A percentile compares a stretch with the other conserved stretches of the same genome.
Evolutionary conservation across 352 stramenopile genomes (phyloP).

Genomic region (Phytopythium helicoides): DNA sequence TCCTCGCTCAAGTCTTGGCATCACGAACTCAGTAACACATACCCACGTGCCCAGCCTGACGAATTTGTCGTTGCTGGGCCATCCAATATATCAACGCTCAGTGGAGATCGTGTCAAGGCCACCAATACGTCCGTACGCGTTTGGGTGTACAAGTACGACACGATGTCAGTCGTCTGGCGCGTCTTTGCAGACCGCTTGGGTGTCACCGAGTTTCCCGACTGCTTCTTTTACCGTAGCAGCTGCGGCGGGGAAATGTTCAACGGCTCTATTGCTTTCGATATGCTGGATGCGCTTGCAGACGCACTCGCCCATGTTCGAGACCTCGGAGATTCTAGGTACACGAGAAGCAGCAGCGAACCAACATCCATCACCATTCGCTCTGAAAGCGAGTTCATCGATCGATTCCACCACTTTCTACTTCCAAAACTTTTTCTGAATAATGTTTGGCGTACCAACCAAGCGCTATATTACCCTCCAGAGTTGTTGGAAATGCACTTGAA

Average conservation of each 20-base stretch:
- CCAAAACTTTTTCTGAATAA: constrained; percentile 29
- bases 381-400: constrained; percentile 29
- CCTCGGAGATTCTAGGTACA: background rate
- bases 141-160: constrained; percentile 40
- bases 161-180: constrained; percentile 23
- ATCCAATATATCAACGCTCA: constrained; percentile 26
- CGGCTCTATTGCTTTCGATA: constrained; percentile 21
- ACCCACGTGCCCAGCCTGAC: constrained; percentile 24
- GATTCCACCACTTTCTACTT: constrained; percentile 37
- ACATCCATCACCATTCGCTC: constrained; percentile 13
- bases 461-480: constrained; percentile 21
- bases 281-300: constrained; percentile 33
- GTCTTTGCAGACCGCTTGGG: constrained; percentile 20
- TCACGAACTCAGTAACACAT: constrained; percentile 13
- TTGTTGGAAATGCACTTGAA: constrained; percentile 7
- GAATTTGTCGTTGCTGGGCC: constrained; percentile 23
- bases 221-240: constrained; percentile 19
- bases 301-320: background rate
- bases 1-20: constrained; percentile 27
- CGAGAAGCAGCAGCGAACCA: constrained; percentile 2
- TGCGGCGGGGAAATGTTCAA: constrained; percentile 15
- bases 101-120: constrained; percentile 13
- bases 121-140: constrained; percentile 9
- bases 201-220: constrained; percentile 19
- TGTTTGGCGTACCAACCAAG: constrained; percentile 36